phyloP scores from a whole-genome alignment of 768 basidiomycete genomes.

The Strobilomyces echinocephalus region DNA sequence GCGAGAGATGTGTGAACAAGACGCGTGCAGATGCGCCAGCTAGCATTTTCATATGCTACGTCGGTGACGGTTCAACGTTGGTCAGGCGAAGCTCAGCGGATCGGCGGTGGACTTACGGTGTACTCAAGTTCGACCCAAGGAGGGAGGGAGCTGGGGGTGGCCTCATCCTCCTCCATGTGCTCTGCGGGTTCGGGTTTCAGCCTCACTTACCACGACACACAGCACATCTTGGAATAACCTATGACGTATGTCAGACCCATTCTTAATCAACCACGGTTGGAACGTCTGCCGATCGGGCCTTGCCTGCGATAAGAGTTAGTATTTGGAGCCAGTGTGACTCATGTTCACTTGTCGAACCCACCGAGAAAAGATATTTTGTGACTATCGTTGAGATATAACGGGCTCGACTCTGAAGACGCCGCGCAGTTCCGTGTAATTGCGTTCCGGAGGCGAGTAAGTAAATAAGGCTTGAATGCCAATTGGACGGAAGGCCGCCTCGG shows the following conservation, averaged over 20 bases:
- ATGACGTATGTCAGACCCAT: constrained; percentile 56
- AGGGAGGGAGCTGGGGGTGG: constrained; percentile 62
- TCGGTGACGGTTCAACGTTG: background rate
- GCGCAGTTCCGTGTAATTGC: background rate
- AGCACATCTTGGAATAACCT: constrained; percentile 33
- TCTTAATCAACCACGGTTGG: background rate
- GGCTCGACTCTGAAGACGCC: background rate
- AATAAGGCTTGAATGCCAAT: background rate
- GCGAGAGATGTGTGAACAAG: constrained; percentile 84
- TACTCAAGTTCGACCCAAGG: constrained; percentile 95
- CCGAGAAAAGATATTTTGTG: background rate
- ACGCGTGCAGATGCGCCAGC: constrained; percentile 63
- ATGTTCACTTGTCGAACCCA: background rate
- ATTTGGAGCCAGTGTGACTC: background rate
- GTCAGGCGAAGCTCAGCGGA: background rate
- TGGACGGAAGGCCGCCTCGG: background rate
- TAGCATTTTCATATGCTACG: constrained; percentile 78
- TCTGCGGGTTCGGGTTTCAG: constrained; percentile 41
- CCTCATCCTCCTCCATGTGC: constrained; percentile 94
- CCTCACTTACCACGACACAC: background rate
- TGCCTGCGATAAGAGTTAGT: background rate
- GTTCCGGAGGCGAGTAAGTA: background rate
- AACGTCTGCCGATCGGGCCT: background rate
- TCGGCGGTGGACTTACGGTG: constrained; percentile 43
- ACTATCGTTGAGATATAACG: background rate